phyloP scores from a whole-genome alignment of 2,329 filamentous ascomycete species.

The Dothiorella sarmentorum region DNA sequence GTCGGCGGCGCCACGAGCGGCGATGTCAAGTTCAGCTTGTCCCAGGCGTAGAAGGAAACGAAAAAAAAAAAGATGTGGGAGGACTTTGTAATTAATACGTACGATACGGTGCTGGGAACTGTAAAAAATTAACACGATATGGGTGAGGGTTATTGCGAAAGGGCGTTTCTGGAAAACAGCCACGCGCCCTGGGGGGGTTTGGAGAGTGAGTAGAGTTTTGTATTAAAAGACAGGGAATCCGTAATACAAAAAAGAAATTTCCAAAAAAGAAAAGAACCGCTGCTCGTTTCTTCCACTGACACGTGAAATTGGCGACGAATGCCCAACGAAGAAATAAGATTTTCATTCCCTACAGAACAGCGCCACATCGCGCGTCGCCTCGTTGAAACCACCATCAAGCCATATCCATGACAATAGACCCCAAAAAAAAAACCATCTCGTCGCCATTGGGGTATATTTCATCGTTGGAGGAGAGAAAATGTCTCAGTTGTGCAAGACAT shows the following conservation, averaged over 20 bases:
- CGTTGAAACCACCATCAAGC: neutral
- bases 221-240: conserved; percentile 9
- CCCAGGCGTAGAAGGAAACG: conserved; percentile 14
- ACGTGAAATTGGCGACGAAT: neutral
- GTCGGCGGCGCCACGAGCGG: conserved; percentile 48
- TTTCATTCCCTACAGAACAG: neutral
- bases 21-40: conserved; percentile 42
- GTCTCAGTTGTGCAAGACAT: no score
- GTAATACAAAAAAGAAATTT: neutral
- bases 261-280: neutral
- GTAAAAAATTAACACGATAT: neutral
- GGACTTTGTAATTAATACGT: neutral
- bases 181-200: no score
- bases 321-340: neutral
- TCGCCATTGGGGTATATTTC: no score
- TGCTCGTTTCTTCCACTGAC: neutral
- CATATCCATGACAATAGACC: no score
- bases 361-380: neutral
- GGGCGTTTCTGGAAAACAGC: no score
- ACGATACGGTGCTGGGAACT: neutral
- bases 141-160: neutral
- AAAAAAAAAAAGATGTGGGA: neutral
- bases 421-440: no score
- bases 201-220: conserved; percentile 5
- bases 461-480: neutral